Evolutionary conservation across 2,329 filamentous ascomycete species (phyloP).

Genomic region (Pyricularia sp.): DNA sequence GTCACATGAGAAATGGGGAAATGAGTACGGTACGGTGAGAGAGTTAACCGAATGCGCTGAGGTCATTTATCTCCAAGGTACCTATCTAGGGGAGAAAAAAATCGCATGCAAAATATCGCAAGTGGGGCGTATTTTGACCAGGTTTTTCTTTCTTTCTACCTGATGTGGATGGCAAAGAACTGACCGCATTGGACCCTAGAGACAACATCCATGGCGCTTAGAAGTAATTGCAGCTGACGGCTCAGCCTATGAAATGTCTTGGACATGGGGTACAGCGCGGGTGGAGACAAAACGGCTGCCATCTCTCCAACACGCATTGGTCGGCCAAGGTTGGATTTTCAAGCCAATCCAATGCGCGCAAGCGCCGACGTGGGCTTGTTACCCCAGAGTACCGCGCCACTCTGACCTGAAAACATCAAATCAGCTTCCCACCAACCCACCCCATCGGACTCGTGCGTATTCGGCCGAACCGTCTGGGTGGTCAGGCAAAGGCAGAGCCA

Average conservation of each 20-base stretch:
- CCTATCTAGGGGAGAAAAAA: background rate
- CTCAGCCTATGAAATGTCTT: background rate
- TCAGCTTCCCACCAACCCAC: background rate
- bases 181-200: no score
- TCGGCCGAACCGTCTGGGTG: background rate
- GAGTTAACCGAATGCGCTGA: background rate
- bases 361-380: background rate
- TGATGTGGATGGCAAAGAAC: background rate
- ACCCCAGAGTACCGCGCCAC: background rate
- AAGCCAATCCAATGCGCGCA: background rate
- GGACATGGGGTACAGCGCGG: background rate
- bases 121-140: background rate
- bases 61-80: background rate
- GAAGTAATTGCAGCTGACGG: background rate
- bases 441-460: background rate
- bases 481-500: background rate
- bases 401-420: background rate
- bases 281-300: background rate
- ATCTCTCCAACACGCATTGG: background rate
- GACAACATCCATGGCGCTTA: background rate
- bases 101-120: background rate
- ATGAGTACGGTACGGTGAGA: background rate
- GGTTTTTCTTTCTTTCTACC: background rate
- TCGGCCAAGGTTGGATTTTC: background rate
- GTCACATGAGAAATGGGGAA: background rate